Conservation (phyloP, 2,329 filamentous ascomycete genomes). For the Colletotrichum gloeosporioides region DNA sequence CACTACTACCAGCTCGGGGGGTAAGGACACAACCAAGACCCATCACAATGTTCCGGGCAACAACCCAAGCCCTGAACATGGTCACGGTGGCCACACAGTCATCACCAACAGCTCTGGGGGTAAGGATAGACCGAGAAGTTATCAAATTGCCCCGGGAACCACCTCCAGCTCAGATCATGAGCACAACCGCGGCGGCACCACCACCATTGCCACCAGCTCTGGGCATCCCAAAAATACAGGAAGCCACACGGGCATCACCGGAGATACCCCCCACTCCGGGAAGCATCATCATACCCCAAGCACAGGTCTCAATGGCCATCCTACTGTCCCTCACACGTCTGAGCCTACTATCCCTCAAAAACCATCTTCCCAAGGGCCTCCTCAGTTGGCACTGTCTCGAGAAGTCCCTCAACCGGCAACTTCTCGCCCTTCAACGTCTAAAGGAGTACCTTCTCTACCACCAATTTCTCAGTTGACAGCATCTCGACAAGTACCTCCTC, state of each 20-base stretch:
- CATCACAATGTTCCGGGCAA: not conserved
- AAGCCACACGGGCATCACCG: not conserved
- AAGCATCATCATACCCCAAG: not conserved
- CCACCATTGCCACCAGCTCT: not conserved
- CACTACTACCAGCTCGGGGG: not conserved
- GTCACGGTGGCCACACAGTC: not conserved
- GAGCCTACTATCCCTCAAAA: not conserved
- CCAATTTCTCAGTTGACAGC: not conserved
- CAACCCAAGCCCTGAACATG: not conserved
- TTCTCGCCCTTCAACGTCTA: not conserved
- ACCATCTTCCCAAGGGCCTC: not conserved
- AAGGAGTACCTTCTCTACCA: not conserved
- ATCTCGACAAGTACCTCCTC: not conserved
- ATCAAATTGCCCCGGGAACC: not conserved
- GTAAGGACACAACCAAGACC: not conserved
- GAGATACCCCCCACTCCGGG: not conserved
- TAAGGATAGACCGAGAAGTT: not conserved
- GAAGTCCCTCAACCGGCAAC: not conserved
- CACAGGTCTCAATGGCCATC: not conserved
- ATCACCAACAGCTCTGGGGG: not conserved
- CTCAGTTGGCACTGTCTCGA: not conserved
- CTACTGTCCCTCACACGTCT: not conserved
- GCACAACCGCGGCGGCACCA: not conserved
- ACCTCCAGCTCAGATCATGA: not conserved
- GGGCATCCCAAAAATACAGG: not conserved